These are phyloP conservation scores for Acanthochlamys bracteata DNA, from an alignment of 106 monocot genomes.

Conservation along the genomic window DNA sequence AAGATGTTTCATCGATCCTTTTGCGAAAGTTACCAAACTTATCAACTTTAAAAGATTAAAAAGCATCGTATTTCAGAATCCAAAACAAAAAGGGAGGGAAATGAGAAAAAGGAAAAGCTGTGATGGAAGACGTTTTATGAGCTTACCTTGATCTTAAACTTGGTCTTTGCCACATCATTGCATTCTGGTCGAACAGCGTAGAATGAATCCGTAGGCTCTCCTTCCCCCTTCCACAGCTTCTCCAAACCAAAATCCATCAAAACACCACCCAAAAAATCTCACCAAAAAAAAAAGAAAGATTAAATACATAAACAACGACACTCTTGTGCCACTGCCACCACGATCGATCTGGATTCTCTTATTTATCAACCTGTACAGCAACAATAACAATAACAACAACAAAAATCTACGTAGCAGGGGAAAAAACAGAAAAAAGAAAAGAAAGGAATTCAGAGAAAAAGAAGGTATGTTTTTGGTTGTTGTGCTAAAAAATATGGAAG, in stretches of 20 bases:
- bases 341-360: no score
- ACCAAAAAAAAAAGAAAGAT: no score
- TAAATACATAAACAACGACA: no score
- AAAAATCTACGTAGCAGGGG: no score
- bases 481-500: no score
- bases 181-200: constrained; percentile 55
- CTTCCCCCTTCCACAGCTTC: constrained; percentile 42
- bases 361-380: no score
- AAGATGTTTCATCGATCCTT: not conserved
- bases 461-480: no score
- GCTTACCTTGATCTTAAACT: constrained; percentile 70
- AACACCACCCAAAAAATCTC: no score
- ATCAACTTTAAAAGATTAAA: not conserved
- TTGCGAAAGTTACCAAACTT: not conserved
- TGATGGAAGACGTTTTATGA: not conserved
- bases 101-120: constrained; percentile 2
- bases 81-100: not conserved
- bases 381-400: no score
- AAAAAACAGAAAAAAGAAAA: no score
- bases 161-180: constrained; percentile 50
- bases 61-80: not conserved
- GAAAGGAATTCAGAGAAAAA: no score
- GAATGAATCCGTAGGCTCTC: constrained; percentile 39
- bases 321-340: no score
- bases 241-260: constrained; percentile 5